Evolutionary conservation across 1,284 basidiomycete species (phyloP).

Genomic region (Sanghuangporus sanghuang): DNA sequence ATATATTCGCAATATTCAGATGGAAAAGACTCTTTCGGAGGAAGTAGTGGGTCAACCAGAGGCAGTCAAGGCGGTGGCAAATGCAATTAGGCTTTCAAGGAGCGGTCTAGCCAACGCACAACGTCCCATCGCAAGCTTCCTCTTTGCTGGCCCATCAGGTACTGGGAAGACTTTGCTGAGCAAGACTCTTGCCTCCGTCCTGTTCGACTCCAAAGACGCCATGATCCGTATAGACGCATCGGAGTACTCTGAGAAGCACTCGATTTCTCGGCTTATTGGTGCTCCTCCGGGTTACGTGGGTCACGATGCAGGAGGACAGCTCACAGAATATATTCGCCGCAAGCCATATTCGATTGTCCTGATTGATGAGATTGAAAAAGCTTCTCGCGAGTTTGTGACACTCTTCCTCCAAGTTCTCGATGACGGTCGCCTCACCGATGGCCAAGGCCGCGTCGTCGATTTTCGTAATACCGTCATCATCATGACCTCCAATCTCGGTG

Average conservation of each 20-base stretch:
- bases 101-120: constrained; percentile 83
- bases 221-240: constrained; percentile 91
- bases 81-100: constrained; percentile 87
- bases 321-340: constrained; percentile 88
- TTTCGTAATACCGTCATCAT: constrained; percentile 90
- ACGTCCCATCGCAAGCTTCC: constrained; percentile 88
- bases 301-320: constrained; percentile 84
- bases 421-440: constrained; percentile 91
- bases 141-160: constrained; percentile 92
- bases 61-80: constrained; percentile 85
- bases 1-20: constrained; percentile 23
- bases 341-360: constrained; percentile 81
- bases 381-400: constrained; percentile 85
- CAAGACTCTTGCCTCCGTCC: constrained; percentile 85
- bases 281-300: constrained; percentile 92
- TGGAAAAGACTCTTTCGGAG: constrained; percentile 64
- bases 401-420: constrained; percentile 93
- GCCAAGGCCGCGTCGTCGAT: constrained; percentile 73
- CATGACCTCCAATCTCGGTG: constrained; percentile 91
- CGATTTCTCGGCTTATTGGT: constrained; percentile 85
- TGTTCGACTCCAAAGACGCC: constrained; percentile 87
- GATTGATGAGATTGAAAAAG: constrained; percentile 89
- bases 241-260: constrained; percentile 93
- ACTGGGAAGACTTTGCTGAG: constrained; percentile 86
- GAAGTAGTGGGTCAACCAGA: constrained; percentile 87